Conservation (phyloP, 768 basidiomycete genomes). For the Auriscalpium vulgare region DNA sequence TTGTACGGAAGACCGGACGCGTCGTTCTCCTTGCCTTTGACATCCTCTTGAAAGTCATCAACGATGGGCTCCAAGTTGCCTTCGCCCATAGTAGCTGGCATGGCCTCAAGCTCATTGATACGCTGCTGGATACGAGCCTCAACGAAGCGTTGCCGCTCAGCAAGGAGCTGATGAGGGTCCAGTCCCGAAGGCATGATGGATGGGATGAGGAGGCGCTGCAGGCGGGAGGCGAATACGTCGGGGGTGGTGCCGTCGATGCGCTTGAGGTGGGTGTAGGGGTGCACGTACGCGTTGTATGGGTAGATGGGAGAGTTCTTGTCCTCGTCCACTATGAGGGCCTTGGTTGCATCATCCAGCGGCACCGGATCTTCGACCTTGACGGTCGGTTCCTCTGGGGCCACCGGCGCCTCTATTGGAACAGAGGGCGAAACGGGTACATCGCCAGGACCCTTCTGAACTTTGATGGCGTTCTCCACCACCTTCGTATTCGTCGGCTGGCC, state of each 20-base stretch:
- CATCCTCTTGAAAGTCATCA: slow-evolving; percentile 22
- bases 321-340: slow-evolving; percentile 72
- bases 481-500: slow-evolving; percentile 51
- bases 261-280: slow-evolving; percentile 77
- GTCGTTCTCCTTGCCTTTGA: slow-evolving; percentile 23
- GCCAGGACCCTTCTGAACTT: slow-evolving; percentile 50
- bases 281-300: slow-evolving; percentile 84
- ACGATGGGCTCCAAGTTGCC: slow-evolving; percentile 53
- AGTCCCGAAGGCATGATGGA: slow-evolving; percentile 87
- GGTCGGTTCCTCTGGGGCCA: slow-evolving; percentile 19
- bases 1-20: slow-evolving; percentile 23
- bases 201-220: slow-evolving; percentile 79
- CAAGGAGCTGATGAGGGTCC: slow-evolving; percentile 84
- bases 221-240: slow-evolving; percentile 55
- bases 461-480: slow-evolving; percentile 69
- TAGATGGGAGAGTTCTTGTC: slow-evolving; percentile 76
- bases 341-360: slow-evolving; percentile 54
- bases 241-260: slow-evolving; percentile 55
- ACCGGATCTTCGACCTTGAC: slow-evolving; percentile 51
- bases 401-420: slow-evolving; percentile 1
- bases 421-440: slow-evolving; percentile 17
- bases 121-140: slow-evolving; percentile 86
- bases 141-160: slow-evolving; percentile 87
- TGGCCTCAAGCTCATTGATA: slow-evolving; percentile 72
- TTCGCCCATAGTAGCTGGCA: slow-evolving; percentile 77